These are phyloP conservation scores for Vaccinium vitisidaea DNA, from an alignment of 148 eudicot genomes.

Conservation along the genomic window DNA sequence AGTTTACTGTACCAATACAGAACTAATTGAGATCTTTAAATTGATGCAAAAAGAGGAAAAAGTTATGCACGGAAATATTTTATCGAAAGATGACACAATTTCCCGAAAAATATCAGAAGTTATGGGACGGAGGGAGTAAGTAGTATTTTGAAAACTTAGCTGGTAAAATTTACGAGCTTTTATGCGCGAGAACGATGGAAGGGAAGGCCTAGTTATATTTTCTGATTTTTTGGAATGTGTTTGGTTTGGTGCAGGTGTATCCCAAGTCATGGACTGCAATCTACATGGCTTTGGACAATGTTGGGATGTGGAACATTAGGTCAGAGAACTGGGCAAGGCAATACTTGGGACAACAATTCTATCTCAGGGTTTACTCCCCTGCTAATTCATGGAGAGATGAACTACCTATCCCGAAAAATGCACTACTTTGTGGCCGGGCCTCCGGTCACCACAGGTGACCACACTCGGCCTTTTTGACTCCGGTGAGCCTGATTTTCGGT, in stretches of 20 bases:
- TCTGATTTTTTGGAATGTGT: background rate
- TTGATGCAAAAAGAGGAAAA: too few species aligned
- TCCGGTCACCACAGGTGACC: conserved; percentile 1
- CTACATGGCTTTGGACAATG: conserved; percentile 17
- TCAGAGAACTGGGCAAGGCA: conserved; percentile 18
- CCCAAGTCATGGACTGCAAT: conserved; percentile 18
- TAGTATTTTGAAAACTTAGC: background rate
- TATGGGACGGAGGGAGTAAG: too few species aligned
- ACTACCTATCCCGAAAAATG: conserved; percentile 6
- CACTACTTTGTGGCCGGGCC: conserved; percentile 15
- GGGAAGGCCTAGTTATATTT: background rate
- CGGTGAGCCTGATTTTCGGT: background rate
- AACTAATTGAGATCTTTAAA: too few species aligned
- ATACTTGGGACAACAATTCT: conserved; percentile 15
- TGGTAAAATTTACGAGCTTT: background rate
- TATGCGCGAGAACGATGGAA: background rate
- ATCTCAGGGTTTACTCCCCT: conserved; percentile 5
- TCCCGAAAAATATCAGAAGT: too few species aligned
- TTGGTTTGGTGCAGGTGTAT: conserved; percentile 14
- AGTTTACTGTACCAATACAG: too few species aligned
- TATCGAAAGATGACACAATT: too few species aligned
- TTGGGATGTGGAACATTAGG: conserved; percentile 19
- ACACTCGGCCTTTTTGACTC: background rate
- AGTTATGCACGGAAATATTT: too few species aligned
- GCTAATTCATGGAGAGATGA: conserved; percentile 11